Percentiles rank a stretch among this genome's conserved stretches.
phyloP scores from a whole-genome alignment of 306 rosid genomes.

The Malus sylvestris region DNA sequence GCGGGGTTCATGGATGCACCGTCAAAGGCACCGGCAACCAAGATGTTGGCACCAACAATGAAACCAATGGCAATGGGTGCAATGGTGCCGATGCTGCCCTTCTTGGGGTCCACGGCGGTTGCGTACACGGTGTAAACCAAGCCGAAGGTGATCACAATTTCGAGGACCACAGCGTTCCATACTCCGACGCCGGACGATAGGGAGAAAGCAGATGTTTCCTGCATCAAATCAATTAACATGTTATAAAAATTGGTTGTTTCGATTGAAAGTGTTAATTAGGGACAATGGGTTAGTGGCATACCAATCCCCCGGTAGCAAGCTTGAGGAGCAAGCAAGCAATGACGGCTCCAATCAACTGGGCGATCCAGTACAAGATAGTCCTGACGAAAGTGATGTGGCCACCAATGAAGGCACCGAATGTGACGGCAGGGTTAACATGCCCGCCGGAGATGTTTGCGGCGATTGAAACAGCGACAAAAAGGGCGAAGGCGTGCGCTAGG shows the following conservation, averaged over 20 bases:
- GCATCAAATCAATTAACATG: constrained; percentile 2
- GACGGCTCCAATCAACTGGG: constrained; percentile 74
- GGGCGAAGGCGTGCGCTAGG: constrained; percentile 58
- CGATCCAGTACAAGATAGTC: constrained; percentile 65
- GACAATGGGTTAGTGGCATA: constrained; percentile 8
- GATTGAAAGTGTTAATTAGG: not conserved
- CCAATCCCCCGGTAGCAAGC: constrained; percentile 65
- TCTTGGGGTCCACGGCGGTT: constrained; percentile 68
- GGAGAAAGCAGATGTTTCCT: constrained; percentile 62
- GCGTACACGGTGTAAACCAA: constrained; percentile 75
- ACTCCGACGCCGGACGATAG: constrained; percentile 53
- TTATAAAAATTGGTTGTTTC: no score
- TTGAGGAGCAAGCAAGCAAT: constrained; percentile 74
- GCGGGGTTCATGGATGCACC: constrained; percentile 92
- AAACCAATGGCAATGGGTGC: constrained; percentile 86
- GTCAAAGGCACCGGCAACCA: constrained; percentile 77
- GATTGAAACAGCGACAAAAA: constrained; percentile 65
- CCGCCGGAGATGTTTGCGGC: constrained; percentile 80
- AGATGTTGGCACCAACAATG: constrained; percentile 75
- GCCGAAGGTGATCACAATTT: constrained; percentile 79
- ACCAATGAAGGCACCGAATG: constrained; percentile 70
- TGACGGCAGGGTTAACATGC: constrained; percentile 78
- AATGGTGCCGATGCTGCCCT: constrained; percentile 53
- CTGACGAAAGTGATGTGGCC: constrained; percentile 62
- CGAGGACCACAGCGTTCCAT: constrained; percentile 63